Base-by-base conservation (phyloP, 2,329 filamentous ascomycete genomes). In the Achaetomium macrosporum region DNA sequence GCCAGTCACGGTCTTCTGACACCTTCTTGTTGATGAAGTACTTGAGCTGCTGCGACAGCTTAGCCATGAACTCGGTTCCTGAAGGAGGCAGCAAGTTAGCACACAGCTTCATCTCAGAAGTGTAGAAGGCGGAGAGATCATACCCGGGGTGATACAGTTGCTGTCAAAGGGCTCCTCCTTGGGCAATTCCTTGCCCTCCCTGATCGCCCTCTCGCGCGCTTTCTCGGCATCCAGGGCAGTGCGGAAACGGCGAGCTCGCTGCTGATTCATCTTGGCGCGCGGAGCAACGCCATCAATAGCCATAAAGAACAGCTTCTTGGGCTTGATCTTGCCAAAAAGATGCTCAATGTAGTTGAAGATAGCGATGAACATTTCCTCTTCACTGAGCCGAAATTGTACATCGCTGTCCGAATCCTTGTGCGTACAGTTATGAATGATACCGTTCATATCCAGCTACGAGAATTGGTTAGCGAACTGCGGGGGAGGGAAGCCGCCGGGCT, bases 331-430 rank as follows among this genome's bases (percentile, higher is more conserved):
- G 63, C 92, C 91, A 70, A 95, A 99, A 49, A 99, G 73, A 74
- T 99, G 93, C 71, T 99, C 93, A 61, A 99, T 99, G 70, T 99
- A 99, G 73, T 97, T 97, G 82, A 99, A 99, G 65, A 99, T 99
- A 54, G 90, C 88, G 62, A 99, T 96, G 68, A 99, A 99, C 93
- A 99, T 99, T 71, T 96, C 89, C 69, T 99, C 92, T 70, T 99
- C 95, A 53, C 87, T 92, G 72, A 97, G 85, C 51, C 93, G 90
- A 65, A 95, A 95, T 1, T 89, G 90, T 4, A 90, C 84, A 67
- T 92, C 91, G n/a, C n/a, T n/a, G 66, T 95, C 91, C 20, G 89
- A 86, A 72, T 99, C 92, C 66, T 93, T 96, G 74, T 99, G 93
- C 52, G 93, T 99, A 71, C 93, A 99, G 71, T 99, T 99, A 73